Evolutionary conservation across 306 rosid species (phyloP).

Genomic region (Cucurbita maxima): DNA sequence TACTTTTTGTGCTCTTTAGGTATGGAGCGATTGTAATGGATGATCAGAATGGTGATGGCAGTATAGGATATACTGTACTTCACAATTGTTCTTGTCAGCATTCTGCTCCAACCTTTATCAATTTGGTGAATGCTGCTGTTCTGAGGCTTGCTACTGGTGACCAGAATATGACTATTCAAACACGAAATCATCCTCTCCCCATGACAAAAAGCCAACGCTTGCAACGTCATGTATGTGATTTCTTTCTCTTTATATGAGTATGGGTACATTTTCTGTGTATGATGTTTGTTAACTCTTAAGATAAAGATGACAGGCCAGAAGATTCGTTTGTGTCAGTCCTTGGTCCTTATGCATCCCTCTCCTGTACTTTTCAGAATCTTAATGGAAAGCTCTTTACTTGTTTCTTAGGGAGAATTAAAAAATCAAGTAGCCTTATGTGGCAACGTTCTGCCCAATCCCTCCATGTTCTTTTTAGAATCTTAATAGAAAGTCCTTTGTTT

Average conservation of each 20-base stretch:
- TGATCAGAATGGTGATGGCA: slow-evolving; percentile 60
- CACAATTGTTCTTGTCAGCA: slow-evolving; percentile 93
- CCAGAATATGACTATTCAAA: slow-evolving; percentile 60
- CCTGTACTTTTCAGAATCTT: not conserved
- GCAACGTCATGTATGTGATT: slow-evolving; percentile 62
- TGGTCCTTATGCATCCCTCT: not conserved
- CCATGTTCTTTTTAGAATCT: not conserved
- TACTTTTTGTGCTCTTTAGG: slow-evolving; percentile 24
- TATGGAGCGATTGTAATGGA: slow-evolving; percentile 93
- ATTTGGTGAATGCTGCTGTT: slow-evolving; percentile 82
- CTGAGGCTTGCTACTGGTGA: slow-evolving; percentile 54
- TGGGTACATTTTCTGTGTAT: not conserved
- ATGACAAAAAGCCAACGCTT: slow-evolving; percentile 75
- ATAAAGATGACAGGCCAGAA: not conserved
- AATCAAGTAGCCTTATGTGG: not conserved
- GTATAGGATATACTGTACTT: slow-evolving; percentile 82
- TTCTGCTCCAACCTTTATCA: slow-evolving; percentile 89
- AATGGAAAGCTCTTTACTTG: not conserved
- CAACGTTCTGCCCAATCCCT: not conserved
- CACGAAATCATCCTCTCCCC: slow-evolving; percentile 91
- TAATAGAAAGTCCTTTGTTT: not conserved
- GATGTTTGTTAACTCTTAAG: not conserved
- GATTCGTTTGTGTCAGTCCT: not conserved
- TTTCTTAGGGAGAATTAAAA: not conserved
- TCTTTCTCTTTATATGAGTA: slow-evolving; percentile 8